Base-by-base conservation (phyloP, 2,329 filamentous ascomycete species). In the Fusarium protoensiforme region DNA sequence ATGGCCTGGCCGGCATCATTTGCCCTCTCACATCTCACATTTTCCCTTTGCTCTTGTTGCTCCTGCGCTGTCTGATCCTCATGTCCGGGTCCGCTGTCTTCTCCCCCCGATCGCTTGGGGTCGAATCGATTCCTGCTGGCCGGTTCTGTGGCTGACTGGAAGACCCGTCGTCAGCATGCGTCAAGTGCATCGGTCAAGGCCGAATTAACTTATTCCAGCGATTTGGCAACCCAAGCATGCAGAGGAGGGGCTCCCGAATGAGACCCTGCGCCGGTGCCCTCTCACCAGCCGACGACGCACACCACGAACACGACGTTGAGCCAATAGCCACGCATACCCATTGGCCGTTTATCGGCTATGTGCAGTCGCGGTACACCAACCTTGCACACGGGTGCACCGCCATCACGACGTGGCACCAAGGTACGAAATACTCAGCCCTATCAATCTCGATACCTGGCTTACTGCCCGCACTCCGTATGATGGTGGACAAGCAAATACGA, bases 111-210 rank as follows among this genome's bases (percentile, higher is more conserved):
- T 69, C 66, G 57, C 35, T 65, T 60, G 48, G 57, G 60, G 54
- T 64, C 65, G 59, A 69, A 72, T 72, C 46, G 66, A 61, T 70
- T 70, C 72, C 69, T 63, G 51, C 64, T 57, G 62, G 59, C 54
- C 62, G 74, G 71, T 70, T 75, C 58, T 70, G 73, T 77, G 69
- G 75, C 75, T 78, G 75, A 72, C 74, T 77, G 73, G 48, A 69
- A 59, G 46, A 64, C 48, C 65, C 60, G 18, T 59, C 38, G 56
- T 73, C 72, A 76, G 73, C 67, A 61, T 56, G 61, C 53, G 65
- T 66, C 31, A 38, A 61, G 61, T 64, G 75, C 75, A 75, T 74
- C 76, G 76, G 76, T 61, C 65, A 78, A 75, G 72, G 57, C 74
- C 76, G 76, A 75, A 43, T 67, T 64, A 60, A 63, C 72, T 65